phyloP scores from a whole-genome alignment of 768 basidiomycete species.

The Tulasnella sp. region DNA sequence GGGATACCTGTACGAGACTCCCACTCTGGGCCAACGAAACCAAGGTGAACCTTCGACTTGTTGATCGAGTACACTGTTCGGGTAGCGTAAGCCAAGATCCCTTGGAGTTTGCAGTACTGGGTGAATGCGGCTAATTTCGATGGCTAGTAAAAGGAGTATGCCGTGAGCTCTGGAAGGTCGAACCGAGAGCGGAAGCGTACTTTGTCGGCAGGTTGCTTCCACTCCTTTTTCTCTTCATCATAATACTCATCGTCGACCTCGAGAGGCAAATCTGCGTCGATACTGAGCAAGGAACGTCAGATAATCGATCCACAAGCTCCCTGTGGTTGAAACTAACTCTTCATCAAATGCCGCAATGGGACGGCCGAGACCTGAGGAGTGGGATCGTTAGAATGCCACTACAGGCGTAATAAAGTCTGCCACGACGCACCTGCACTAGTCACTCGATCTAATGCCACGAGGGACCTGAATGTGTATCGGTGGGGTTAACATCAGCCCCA shows the following conservation, averaged over 20 bases:
- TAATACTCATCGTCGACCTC: conserved; percentile 83
- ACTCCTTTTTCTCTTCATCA: conserved; percentile 50
- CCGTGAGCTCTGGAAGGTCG: neutral
- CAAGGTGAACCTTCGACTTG: conserved; percentile 48
- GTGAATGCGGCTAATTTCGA: conserved; percentile 52
- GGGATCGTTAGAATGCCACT: neutral
- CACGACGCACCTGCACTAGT: conserved; percentile 31
- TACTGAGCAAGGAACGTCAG: conserved; percentile 35
- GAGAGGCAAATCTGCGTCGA: conserved; percentile 61
- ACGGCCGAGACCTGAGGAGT: conserved; percentile 42
- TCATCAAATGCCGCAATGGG: conserved; percentile 67
- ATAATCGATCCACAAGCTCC: neutral
- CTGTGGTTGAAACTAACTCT: conserved; percentile 41
- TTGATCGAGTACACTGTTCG: conserved; percentile 69
- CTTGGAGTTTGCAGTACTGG: conserved; percentile 47
- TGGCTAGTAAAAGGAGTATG: conserved; percentile 29
- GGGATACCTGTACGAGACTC: conserved; percentile 46
- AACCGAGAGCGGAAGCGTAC: no score
- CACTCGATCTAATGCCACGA: conserved; percentile 29
- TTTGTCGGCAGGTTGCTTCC: conserved; percentile 54
- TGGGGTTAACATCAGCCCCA: neutral
- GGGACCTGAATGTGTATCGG: conserved; percentile 8
- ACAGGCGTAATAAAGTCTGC: neutral
- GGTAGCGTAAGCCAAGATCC: conserved; percentile 53
- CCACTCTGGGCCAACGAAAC: conserved; percentile 47